These are phyloP conservation scores for Ramichloridium luteum DNA, from an alignment of 2,329 filamentous ascomycete species.

Conservation along the genomic window DNA sequence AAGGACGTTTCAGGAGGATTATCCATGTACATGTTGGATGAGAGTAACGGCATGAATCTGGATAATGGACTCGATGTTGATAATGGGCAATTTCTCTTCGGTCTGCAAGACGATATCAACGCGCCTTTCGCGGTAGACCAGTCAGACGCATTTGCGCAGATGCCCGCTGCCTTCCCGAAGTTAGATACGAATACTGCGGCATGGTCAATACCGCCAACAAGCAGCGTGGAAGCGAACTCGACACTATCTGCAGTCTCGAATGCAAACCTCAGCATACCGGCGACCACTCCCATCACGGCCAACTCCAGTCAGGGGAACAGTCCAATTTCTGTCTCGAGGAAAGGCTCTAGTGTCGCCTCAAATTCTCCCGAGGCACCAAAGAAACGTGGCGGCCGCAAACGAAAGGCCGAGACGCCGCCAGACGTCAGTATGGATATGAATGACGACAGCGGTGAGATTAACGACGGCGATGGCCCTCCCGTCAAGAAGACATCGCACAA, in stretches of 20 bases:
- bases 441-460: slow-evolving; percentile 36
- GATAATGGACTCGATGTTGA: slow-evolving; percentile 11
- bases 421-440: slow-evolving; percentile 9
- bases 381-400: slow-evolving; percentile 25
- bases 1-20: neutral
- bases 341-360: slow-evolving; percentile 21
- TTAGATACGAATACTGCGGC: slow-evolving; percentile 14
- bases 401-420: slow-evolving; percentile 22
- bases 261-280: slow-evolving; percentile 11
- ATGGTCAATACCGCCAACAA: slow-evolving; percentile 17
- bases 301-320: slow-evolving; percentile 19
- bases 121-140: slow-evolving; percentile 21
- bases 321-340: slow-evolving; percentile 19
- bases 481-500: slow-evolving; percentile 93
- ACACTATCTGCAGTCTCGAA: slow-evolving; percentile 15
- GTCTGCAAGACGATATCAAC: slow-evolving; percentile 12
- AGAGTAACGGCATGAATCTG: slow-evolving; percentile 21
- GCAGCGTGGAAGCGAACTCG: slow-evolving; percentile 8
- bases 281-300: slow-evolving; percentile 9
- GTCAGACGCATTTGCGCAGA: slow-evolving; percentile 10
- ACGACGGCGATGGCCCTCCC: slow-evolving; percentile 30
- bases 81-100: slow-evolving; percentile 20
- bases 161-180: slow-evolving; percentile 11
- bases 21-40: slow-evolving; percentile 17
- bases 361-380: slow-evolving; percentile 22